These are phyloP conservation scores for Amylocarpus encephaloides DNA, from an alignment of 2,329 filamentous ascomycete species.

Conservation along the genomic window DNA sequence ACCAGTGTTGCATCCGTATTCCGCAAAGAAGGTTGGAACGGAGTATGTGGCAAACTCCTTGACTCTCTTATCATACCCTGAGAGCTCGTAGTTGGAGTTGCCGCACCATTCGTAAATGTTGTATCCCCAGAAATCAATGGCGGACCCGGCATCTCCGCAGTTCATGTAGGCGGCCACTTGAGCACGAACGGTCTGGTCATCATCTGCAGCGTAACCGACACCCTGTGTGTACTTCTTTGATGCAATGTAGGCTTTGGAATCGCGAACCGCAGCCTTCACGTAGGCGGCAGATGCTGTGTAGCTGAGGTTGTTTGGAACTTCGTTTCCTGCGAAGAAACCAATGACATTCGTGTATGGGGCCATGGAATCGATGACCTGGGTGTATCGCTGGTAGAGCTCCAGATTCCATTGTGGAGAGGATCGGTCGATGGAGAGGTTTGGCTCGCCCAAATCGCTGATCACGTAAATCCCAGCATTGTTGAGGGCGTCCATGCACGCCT, in stretches of 20 bases:
- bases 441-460: constrained; percentile 81
- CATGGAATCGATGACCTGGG: constrained; percentile 72
- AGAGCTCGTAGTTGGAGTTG: constrained; percentile 64
- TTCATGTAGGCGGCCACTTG: constrained; percentile 89
- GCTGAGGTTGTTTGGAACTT: constrained; percentile 81
- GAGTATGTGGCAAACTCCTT: constrained; percentile 82
- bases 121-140: constrained; percentile 98
- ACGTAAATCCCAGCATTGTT: constrained; percentile 88
- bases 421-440: constrained; percentile 76
- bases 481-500: constrained; percentile 74
- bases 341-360: constrained; percentile 81
- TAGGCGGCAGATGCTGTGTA: constrained; percentile 87
- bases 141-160: constrained; percentile 60
- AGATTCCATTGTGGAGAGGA: constrained; percentile 72
- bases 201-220: constrained; percentile 92
- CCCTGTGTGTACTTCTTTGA: constrained; percentile 67
- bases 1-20: constrained; percentile 83
- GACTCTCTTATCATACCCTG: constrained; percentile 75
- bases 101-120: constrained; percentile 99
- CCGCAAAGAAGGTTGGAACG: constrained; percentile 93
- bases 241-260: constrained; percentile 91
- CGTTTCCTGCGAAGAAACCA: constrained; percentile 97
- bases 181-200: constrained; percentile 74
- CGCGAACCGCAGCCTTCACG: constrained; percentile 94
- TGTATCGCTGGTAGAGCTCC: constrained; percentile 74